Evolutionary conservation across 345 rosid genomes (phyloP), one percentile per base, ranked within the genome.

Genomic region (Xanthoceras sorbifolium): DNA sequence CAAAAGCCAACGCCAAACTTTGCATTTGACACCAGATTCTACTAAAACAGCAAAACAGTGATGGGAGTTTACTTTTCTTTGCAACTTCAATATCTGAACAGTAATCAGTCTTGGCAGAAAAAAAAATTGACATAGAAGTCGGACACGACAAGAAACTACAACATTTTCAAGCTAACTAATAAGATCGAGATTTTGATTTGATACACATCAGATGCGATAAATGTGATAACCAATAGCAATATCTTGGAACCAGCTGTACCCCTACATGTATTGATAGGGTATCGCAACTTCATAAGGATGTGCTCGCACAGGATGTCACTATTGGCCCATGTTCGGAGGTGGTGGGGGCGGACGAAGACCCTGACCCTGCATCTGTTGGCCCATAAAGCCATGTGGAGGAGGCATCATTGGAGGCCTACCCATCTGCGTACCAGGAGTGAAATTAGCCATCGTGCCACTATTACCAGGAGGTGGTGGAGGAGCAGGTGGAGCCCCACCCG

Each of bases 391-490:
- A 60, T 83, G 93, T 0, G 89, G 86, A 62, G 85, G 86, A 64
- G 80, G 86, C 64, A 81, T 66, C 77, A 74, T 76, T 9, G 89
- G 86, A 61, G 94, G 92, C 77, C 91, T 80, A 60, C 82, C 84
- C 80, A 76, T 44, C 44, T 82, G 88, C 44, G 74, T 44, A n/a
- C 91, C 88, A 1, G 94, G 88, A 48, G 90, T 83, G 82, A 88
- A 91, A 79, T 84, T 89, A 48, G 88, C 78, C 90, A 86, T 84
- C 66, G 87, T 42, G n/a, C 93, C 94, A 67, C 86, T 74, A 25
- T 93, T 91, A 36, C 88, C 88, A n/a, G 94, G 85, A 48, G 97
- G 94, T 44, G 92, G 92, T 17, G 93, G 94, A 38, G 92, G 94
- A 18, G 90, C 82, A 40, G 89, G 82, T 25, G 94, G 89, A 75